Evolutionary conservation across 169 alveolate species (phyloP).

Genomic region (Plasmodium reichenowi): DNA sequence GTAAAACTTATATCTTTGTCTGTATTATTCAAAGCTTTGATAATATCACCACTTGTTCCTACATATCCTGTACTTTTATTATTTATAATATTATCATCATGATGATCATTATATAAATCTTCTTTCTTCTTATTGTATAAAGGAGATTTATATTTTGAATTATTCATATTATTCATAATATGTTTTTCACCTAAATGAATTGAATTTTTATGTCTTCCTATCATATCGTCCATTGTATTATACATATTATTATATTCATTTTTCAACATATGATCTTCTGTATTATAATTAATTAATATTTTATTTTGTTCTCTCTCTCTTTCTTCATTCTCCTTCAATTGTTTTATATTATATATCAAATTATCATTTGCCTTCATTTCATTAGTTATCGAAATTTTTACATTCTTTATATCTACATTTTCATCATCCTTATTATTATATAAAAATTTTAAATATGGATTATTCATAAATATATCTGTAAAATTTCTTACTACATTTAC

Average conservation of each 20-base stretch:
- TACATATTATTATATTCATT: too few species aligned
- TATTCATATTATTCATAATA: background rate
- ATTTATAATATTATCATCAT: background rate
- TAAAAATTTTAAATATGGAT: conserved; percentile 75
- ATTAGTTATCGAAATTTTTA: conserved; percentile 23
- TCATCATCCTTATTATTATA: conserved; percentile 63
- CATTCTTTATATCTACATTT: conserved; percentile 56
- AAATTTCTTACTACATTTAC: conserved; percentile 65
- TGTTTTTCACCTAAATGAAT: too few species aligned
- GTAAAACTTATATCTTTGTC: background rate
- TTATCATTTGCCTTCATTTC: conserved; percentile 1
- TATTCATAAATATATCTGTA: conserved; percentile 75
- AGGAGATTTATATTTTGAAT: conserved; percentile 8
- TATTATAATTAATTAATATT: background rate
- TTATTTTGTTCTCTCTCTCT: conserved; percentile 30
- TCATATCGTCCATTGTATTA: background rate
- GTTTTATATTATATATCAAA: conserved; percentile 22
- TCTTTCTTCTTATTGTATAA: conserved; percentile 14
- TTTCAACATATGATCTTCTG: background rate
- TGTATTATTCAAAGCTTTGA: background rate
- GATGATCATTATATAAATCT: background rate
- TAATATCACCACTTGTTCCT: background rate
- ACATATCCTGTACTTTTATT: background rate
- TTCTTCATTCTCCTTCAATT: conserved; percentile 47
- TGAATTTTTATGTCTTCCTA: too few species aligned